Conservation (phyloP, 2,329 filamentous ascomycete species). For the Colletotrichum sp. region DNA sequence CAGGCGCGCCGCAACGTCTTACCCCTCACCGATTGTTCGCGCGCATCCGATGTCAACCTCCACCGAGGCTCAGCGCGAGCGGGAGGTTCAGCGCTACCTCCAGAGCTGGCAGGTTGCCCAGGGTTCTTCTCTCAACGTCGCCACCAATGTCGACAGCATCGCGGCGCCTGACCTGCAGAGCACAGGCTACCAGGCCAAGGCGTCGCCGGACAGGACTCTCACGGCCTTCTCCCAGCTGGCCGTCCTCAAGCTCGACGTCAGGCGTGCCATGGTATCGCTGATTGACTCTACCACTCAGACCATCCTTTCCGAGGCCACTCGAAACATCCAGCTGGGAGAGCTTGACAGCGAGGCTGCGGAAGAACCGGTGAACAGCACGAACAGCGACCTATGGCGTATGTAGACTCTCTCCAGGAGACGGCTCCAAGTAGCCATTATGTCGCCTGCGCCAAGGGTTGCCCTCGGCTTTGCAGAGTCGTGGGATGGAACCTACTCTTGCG, state of each 20-base stretch:
- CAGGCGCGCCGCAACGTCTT: neutral
- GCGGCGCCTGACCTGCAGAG: constrained; percentile 28
- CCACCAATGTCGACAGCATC: constrained; percentile 34
- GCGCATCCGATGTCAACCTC: constrained; percentile 1
- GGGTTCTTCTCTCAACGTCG: constrained; percentile 34
- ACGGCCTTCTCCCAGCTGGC: constrained; percentile 56
- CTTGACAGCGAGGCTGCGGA: constrained; percentile 20
- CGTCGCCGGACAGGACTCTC: constrained; percentile 41
- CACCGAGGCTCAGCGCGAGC: constrained; percentile 29
- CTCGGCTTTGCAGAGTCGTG: neutral
- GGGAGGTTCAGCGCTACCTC: constrained; percentile 34
- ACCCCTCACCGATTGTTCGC: neutral
- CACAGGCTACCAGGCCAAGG: constrained; percentile 34
- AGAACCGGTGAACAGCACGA: neutral
- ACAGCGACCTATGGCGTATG: constrained; percentile 38
- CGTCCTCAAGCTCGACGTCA: constrained; percentile 49
- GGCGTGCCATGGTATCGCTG: constrained; percentile 54
- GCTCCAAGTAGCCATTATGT: neutral
- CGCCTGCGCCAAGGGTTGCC: neutral
- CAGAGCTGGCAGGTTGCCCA: constrained; percentile 36
- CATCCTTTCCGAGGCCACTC: constrained; percentile 57
- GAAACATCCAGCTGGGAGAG: constrained; percentile 42
- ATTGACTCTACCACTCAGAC: constrained; percentile 51
- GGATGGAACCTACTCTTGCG: neutral
- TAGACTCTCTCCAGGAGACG: constrained; percentile 13